phyloP scores from a whole-genome alignment of 2,329 filamentous ascomycete genomes.

The Dactylellina parvicollis region DNA sequence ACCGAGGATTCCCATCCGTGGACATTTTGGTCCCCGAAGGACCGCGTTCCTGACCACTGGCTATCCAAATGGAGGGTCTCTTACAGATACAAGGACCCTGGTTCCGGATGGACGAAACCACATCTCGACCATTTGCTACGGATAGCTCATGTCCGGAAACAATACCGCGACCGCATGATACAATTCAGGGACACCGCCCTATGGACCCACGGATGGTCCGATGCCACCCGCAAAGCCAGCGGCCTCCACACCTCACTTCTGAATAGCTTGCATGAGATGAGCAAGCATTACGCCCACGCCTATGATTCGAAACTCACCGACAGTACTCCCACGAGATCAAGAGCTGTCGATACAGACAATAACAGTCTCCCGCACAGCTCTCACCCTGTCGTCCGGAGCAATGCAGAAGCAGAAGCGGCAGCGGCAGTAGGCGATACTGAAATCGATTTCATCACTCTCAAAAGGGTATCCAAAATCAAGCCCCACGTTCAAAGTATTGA shows the following conservation, averaged over 20 bases:
- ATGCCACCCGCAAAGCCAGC: background rate
- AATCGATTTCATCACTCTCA: conserved; percentile 19
- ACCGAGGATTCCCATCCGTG: background rate
- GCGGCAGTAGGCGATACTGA: conserved; percentile 9
- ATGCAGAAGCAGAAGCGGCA: background rate
- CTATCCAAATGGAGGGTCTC: background rate
- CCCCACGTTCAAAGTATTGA: too few relatives aligned
- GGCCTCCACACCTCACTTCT: conserved; percentile 12
- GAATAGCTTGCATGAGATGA: conserved; percentile 26
- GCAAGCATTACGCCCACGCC: background rate
- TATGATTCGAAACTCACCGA: background rate
- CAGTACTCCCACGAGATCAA: background rate
- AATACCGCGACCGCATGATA: background rate
- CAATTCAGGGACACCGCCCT: background rate
- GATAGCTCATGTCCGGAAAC: background rate
- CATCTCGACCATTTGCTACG: conserved; percentile 4
- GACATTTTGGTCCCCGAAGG: background rate
- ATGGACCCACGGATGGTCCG: background rate
- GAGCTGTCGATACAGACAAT: background rate
- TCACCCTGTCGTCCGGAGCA: background rate
- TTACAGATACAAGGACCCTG: background rate
- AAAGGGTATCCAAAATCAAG: conserved; percentile 2
- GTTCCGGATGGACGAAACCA: background rate
- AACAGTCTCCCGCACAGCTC: background rate
- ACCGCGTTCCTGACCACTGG: background rate